Conservation (phyloP, 192 early-diverging fungal species). For the Entomortierella parvispora region DNA sequence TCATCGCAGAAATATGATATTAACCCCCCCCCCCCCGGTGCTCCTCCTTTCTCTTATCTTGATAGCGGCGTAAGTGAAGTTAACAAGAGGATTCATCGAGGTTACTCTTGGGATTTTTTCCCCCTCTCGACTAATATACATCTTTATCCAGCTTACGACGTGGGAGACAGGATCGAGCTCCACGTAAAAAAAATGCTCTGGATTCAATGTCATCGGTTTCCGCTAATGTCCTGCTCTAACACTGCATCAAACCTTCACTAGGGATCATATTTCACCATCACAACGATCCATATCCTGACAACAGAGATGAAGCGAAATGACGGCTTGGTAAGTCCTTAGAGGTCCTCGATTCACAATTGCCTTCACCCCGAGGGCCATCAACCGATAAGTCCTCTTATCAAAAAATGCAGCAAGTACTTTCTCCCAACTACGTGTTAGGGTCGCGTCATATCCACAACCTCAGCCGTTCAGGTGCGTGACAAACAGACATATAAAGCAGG, state of each 20-base stretch:
- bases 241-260: no score
- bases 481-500: no score
- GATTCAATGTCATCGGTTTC: no score
- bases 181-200: slow-evolving; percentile 26
- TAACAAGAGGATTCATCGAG: no score
- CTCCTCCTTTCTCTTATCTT: no score
- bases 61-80: no score
- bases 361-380: no score
- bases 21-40: no score
- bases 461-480: slow-evolving; percentile 29
- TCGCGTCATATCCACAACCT: slow-evolving; percentile 30
- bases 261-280: slow-evolving; percentile 28
- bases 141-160: slow-evolving; percentile 28
- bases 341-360: background rate
- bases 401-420: slow-evolving; percentile 15
- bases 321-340: slow-evolving; percentile 28
- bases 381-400: no score
- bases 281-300: slow-evolving; percentile 36
- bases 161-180: slow-evolving; percentile 32
- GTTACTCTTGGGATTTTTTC: no score
- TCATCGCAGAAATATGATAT: no score
- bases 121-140: background rate
- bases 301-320: slow-evolving; percentile 43
- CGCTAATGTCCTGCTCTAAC: no score
- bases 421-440: slow-evolving; percentile 32